Conservation (phyloP, 75 land plant genomes). For the Ceratopteris richardii region DNA sequence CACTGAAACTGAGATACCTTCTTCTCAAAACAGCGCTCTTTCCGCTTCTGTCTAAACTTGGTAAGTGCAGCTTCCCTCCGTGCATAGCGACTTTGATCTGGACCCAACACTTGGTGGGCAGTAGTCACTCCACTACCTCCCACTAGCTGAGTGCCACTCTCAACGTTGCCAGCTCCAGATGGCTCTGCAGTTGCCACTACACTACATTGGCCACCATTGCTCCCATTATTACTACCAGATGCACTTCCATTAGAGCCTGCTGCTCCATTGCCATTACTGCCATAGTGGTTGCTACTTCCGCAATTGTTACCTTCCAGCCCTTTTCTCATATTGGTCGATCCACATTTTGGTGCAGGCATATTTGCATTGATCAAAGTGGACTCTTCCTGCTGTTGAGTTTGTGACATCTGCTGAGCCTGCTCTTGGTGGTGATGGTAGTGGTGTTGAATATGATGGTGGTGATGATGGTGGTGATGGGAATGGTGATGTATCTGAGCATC, state of each 20-base stretch:
- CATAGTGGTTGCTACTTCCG: conserved; percentile 12
- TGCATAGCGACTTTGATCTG: conserved; percentile 40
- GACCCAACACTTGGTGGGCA: conserved; percentile 14
- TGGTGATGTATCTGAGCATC: conserved; percentile 14
- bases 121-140: conserved; percentile 29
- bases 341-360: conserved; percentile 45
- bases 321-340: conserved; percentile 39
- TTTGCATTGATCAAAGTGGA: conserved; percentile 27
- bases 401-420: conserved; percentile 20
- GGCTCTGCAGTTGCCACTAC: conserved; percentile 28
- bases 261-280: conserved; percentile 31
- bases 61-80: conserved; percentile 78
- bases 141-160: conserved; percentile 5
- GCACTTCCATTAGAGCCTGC: conserved; percentile 56
- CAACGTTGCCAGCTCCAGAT: conserved; percentile 7
- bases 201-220: conserved; percentile 44
- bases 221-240: conserved; percentile 68
- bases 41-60: conserved; percentile 78
- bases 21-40: conserved; percentile 81
- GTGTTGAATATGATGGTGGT: conserved; percentile 37
- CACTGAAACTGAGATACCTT: conserved; percentile 43
- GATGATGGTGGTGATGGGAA: conserved; percentile 40
- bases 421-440: conserved; percentile 33
- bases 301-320: conserved; percentile 6
- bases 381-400: conserved; percentile 30